Conservation (phyloP, 257 asterid species). For the Jaltomata sinuosa region DNA sequence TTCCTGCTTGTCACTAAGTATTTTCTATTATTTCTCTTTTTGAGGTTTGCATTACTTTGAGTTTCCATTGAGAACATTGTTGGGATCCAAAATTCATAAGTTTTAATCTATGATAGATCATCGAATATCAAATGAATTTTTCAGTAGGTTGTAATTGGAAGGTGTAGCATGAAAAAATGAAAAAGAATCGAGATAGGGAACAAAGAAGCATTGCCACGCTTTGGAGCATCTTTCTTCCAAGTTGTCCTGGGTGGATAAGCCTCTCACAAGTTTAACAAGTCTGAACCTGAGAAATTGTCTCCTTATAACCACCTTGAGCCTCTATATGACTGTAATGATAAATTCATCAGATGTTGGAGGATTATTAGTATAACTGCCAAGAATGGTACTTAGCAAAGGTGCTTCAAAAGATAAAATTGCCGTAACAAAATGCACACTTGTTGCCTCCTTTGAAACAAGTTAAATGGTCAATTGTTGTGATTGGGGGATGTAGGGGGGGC, state of each 20-base stretch:
- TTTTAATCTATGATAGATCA: neutral
- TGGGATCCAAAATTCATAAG: neutral
- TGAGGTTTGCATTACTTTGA: neutral
- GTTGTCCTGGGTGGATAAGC: neutral
- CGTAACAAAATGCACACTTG: neutral
- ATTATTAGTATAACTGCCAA: neutral
- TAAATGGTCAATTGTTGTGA: neutral
- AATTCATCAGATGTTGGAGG: neutral
- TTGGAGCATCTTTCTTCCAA: neutral
- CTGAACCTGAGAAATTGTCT: neutral
- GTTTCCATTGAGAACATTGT: neutral
- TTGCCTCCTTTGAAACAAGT: neutral
- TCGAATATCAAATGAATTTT: neutral
- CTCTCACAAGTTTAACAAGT: neutral
- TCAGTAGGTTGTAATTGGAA: neutral
- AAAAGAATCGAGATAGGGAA: neutral
- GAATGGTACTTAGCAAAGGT: neutral
- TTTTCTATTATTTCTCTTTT: neutral
- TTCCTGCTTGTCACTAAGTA: neutral
- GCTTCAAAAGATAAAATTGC: neutral
- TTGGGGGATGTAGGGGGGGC: neutral
- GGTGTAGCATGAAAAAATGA: neutral
- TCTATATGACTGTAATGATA: neutral
- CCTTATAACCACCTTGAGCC: neutral
- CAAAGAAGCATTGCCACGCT: neutral